phyloP scores from a whole-genome alignment of 768 basidiomycete species.

The Tylopilus balloui region DNA sequence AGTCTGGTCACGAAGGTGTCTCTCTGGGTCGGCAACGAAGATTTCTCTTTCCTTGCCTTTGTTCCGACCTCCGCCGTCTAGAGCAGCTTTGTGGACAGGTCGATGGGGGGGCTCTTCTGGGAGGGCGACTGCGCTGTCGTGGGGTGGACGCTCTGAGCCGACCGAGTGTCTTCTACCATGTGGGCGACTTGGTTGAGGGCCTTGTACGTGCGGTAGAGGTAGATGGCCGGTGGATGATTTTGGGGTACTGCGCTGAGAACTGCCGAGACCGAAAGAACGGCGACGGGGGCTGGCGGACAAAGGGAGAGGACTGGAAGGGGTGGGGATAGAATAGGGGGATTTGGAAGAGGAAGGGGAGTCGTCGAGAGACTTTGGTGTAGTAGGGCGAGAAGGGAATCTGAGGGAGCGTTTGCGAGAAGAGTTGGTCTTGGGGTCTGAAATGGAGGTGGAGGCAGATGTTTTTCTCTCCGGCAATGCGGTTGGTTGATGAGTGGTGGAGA shows the following conservation, averaged over 20 bases:
- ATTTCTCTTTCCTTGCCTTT: slow-evolving; percentile 30
- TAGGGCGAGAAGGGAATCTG: slow-evolving; percentile 28
- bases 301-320: slow-evolving; percentile 30
- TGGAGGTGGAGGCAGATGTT: slow-evolving; percentile 21
- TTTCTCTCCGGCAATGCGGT: slow-evolving; percentile 20
- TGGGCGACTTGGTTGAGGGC: slow-evolving; percentile 11
- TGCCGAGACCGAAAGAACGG: slow-evolving; percentile 29
- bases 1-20: slow-evolving; percentile 6
- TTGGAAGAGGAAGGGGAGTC: slow-evolving; percentile 16
- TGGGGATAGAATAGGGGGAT: slow-evolving; percentile 22
- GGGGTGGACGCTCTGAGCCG: slow-evolving; percentile 29
- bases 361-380: slow-evolving; percentile 28
- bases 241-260: slow-evolving; percentile 27
- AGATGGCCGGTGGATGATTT: slow-evolving; percentile 28
- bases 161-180: slow-evolving; percentile 28
- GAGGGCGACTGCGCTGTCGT: slow-evolving; percentile 33
- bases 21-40: background rate
- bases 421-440: slow-evolving; percentile 12
- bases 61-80: slow-evolving; percentile 13
- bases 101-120: slow-evolving; percentile 23
- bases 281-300: slow-evolving; percentile 33
- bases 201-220: slow-evolving; percentile 22
- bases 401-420: slow-evolving; percentile 31
- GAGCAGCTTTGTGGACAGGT: slow-evolving; percentile 7
- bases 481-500: slow-evolving; percentile 17